Evolutionary conservation across 2,329 filamentous ascomycete species (phyloP), one percentile per base, ranked within the genome.

Genomic region (Pseudopyricularia cyperi): DNA sequence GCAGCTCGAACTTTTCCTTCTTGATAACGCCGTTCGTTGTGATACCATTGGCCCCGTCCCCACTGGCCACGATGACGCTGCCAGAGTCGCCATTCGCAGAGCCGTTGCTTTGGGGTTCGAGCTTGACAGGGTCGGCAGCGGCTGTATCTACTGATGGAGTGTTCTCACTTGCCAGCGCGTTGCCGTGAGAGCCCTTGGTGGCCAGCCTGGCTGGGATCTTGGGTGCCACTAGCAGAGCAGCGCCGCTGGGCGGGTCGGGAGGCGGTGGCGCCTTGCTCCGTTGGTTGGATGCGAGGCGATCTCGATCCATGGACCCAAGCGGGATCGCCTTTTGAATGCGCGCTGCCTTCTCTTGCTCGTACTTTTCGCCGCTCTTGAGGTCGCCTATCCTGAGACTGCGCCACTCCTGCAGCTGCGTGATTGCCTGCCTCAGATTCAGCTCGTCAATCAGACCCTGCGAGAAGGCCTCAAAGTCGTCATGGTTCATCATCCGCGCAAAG

Each of bases 401-500:
- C 93, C 93, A 98, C 62, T 97, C 93, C 63, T 97, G 91, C 3
- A 98, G 73, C 64, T 97, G 91, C 0, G 77, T 58, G 54, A 98
- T 95, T 35, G 93, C 93, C 62, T 94, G 83, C 2, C 93, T 82
- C 17, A 98, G 72, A 58, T 95, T 95, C 57, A 93, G 80, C 67
- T 98, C 93, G 60, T 95, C 90, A 47, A 95, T 79, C 1, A 98
- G 71, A 2, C 89, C 90, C 55, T 89, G 83, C 58, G 84, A 87
- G 58, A 97, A 83, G 11, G 83, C 80, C 56, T 94, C 86, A 61
- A 95, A 97, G 65, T 98, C 93, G 47, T 84, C 76, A 59, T 85
- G 85, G 61, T 91, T 95, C 91, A 97, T 96, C 80, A 97, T 94
- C 42, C 91, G 81, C 3, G 89, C 91, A 61, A 96, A 96, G 0